A percentile compares a stretch with the other conserved stretches of the same genome.
Evolutionary conservation across 352 stramenopile species (phyloP).

Genomic region (Pythium oligandrum): DNA sequence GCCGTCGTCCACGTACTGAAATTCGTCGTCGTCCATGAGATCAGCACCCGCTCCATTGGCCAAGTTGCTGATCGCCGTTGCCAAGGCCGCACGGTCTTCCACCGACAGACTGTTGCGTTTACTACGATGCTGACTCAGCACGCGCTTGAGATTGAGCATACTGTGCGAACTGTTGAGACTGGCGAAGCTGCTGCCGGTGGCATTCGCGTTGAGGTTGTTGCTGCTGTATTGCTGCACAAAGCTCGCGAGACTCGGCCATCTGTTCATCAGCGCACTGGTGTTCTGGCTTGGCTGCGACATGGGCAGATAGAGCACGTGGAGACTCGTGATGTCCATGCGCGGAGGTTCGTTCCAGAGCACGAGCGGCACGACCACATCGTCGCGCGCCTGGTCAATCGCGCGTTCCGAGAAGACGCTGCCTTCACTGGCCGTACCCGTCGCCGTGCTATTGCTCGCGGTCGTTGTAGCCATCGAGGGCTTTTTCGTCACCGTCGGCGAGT

Average conservation of each 20-base stretch:
- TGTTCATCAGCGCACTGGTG: conserved; percentile 32
- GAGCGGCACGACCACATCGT: conserved; percentile 58
- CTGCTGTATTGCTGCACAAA: conserved; percentile 27
- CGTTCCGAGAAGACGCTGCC: conserved; percentile 3
- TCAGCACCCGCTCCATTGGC: conserved; percentile 1
- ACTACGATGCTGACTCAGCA: conserved; percentile 20
- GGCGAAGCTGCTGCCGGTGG: conserved; percentile 2
- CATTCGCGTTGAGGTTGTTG: conserved; percentile 11
- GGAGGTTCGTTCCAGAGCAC: conserved; percentile 67
- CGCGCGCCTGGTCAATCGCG: conserved; percentile 18
- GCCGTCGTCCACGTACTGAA: conserved; percentile 36
- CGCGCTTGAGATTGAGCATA: conserved; percentile 22
- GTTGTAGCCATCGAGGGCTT: conserved; percentile 14
- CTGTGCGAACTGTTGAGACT: conserved; percentile 17
- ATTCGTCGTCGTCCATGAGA: conserved; percentile 22
- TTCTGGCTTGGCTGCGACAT: conserved; percentile 65
- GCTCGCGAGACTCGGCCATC: conserved; percentile 26
- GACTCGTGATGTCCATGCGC: conserved; percentile 37
- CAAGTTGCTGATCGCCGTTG: not conserved
- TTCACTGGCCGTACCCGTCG: conserved; percentile 5
- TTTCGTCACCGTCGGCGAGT: conserved; percentile 18
- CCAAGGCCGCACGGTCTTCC: conserved; percentile 7
- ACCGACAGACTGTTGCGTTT: conserved; percentile 14
- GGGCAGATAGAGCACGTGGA: conserved; percentile 67
- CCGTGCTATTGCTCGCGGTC: conserved; percentile 5